phyloP scores from a whole-genome alignment of 225 moss, liverwort and hornwort genomes.

The Neckera pumila region DNA sequence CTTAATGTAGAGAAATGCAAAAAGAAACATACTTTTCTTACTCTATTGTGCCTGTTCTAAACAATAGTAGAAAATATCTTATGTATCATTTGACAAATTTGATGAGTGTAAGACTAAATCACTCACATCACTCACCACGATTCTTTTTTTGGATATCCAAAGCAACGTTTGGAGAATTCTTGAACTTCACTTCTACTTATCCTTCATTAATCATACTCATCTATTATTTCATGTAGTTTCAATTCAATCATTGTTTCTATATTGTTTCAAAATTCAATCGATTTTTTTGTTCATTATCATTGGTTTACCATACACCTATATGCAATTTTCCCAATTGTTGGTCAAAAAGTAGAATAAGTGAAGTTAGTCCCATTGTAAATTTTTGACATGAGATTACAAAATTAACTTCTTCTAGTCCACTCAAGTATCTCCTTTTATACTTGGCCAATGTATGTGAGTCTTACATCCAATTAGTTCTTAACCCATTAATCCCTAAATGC shows the following conservation, averaged over 20 bases:
- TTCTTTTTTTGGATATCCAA: too few species aligned
- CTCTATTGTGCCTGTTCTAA: accelerated
- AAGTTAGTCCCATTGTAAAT: background rate
- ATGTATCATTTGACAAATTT: background rate
- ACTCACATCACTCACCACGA: too few species aligned
- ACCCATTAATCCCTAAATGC: background rate
- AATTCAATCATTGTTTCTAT: background rate
- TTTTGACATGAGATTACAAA: background rate
- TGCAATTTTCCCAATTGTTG: background rate
- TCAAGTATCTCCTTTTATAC: background rate
- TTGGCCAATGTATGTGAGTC: too few species aligned
- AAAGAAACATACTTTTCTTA: background rate
- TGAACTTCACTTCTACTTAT: background rate
- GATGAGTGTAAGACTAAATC: background rate
- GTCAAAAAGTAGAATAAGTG: background rate
- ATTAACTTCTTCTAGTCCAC: background rate
- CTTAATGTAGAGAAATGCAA: background rate
- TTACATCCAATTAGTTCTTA: background rate
- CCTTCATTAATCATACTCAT: background rate
- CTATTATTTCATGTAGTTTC: too few species aligned
- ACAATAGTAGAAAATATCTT: accelerated
- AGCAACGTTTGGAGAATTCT: background rate
- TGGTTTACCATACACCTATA: too few species aligned
- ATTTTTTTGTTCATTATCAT: background rate
- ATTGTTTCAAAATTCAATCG: background rate